Conservation (phyloP, 2,329 filamentous ascomycete genomes). For the Simplicillium aogashimaense region DNA sequence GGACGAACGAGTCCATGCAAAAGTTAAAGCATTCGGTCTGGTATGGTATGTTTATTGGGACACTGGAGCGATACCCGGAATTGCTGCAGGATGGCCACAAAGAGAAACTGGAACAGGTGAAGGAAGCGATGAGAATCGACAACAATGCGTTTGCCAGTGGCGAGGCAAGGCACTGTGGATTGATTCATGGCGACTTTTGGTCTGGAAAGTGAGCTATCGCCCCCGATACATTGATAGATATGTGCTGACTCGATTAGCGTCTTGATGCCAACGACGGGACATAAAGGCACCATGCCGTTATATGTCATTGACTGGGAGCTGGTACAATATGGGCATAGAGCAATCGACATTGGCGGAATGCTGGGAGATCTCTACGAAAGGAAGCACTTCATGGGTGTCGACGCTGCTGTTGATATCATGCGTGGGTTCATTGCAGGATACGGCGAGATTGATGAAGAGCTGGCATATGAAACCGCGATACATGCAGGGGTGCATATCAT, state of each 20-base stretch:
- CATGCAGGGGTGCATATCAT: not conserved
- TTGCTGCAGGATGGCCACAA: not conserved
- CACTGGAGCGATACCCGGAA: constrained; percentile 1
- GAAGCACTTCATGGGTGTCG: constrained; percentile 2
- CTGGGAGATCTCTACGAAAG: constrained; percentile 3
- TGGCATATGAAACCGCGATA: not conserved
- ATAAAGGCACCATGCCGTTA: not conserved
- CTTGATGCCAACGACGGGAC: not conserved
- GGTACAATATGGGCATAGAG: not conserved
- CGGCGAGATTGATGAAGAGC: not conserved
- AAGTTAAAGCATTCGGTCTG: not conserved
- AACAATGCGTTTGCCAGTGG: not conserved
- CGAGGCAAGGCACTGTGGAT: not conserved
- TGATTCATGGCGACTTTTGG: constrained; percentile 1
- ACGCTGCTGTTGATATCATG: not conserved
- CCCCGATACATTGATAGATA: not conserved
- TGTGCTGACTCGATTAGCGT: not conserved
- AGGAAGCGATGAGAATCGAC: not conserved
- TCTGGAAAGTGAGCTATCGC: constrained; percentile 1
- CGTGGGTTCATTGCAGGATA: constrained; percentile 2
- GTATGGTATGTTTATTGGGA: not conserved
- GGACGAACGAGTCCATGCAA: not conserved
- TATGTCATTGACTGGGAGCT: constrained; percentile 3
- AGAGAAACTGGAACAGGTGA: not conserved
- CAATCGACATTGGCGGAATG: constrained; percentile 2